Evolutionary conservation across 495 filamentous ascomycete genomes (phyloP), one percentile per base, ranked within the genome.

Genomic region (Penicillium waksmanii): DNA sequence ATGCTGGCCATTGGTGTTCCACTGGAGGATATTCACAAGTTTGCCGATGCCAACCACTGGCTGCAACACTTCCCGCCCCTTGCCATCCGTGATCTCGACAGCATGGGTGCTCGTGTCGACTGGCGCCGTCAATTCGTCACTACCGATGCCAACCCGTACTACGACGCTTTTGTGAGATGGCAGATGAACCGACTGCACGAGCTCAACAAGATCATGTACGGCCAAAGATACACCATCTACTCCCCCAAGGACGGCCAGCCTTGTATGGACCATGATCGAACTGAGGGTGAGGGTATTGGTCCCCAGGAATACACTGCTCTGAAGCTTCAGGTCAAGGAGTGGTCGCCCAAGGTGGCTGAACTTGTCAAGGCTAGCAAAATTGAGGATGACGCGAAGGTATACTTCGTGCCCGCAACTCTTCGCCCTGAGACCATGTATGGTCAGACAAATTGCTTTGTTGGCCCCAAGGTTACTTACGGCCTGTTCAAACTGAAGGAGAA

Each of bases 361-460:
- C 76, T 82, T 33, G 72, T 98, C 35, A 80, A 85, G 63, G 88
- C 27, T 31, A 31, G 86, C 49, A 92, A 92, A 75, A 78, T 97
- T n/a, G 89, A 93, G 34, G 84, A 87, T 7, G 85, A 82, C 61
- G 89, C 90, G 23, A 89, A 91, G 56, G 89, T 97, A 25, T 96
- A 87, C 73, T 89, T 98, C 62, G 85, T 96, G 40, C 89, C 95
- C 3, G 95, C 95, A 21, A 97, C 95, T 57, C 82, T 98, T 57
- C 85, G 95, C 64, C 91, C 95, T 18, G 95, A 98, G 79, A 98
- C 95, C 17, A 97, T 98, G 94, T 97, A 97, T 66, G 95, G 95
- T 25, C 95, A 98, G 73, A 93, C 86, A 1, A 95, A 92, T 78
- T 96, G 93, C 73, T 98, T 98, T 66, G 92, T 98, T 51, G 90